Base-by-base conservation (phyloP, 805 yeast species). In the Blastobotrys robertii region DNA sequence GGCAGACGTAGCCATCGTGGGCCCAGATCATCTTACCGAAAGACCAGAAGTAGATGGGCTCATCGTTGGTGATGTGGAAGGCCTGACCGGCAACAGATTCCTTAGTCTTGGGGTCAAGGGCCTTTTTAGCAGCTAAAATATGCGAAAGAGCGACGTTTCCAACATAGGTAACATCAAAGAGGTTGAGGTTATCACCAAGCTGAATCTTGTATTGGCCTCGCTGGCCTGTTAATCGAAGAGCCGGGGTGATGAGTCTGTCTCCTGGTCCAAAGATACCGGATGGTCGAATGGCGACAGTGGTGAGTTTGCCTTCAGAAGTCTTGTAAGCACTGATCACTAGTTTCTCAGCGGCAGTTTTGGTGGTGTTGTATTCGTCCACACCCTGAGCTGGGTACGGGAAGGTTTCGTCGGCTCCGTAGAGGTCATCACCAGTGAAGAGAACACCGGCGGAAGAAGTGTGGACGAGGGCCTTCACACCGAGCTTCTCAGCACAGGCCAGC, bases 221-320 rank as follows among this genome's bases (percentile, higher is more conserved):
- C 45, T 73, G 73, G 2, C 95, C 87, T 36, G 85, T 95, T 11
- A 73, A 73, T 57, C 95, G 77, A 46, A 92, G 69, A 2, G 94
- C 95, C 9, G 98, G 98, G 37, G 92, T 92, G 56, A 92, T 67
- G 62, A 92, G 99, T 47, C 98, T 77, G 62, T 92, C 98, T 36
- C 98, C 97, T 4, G 97, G 98, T 4, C 98, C 99, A 67, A 92
- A 92, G 38, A 92, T 87, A 33, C 98, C 99, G 1, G 98, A 96
- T 1, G 98, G 98, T 49, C 99, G 76, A 39, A 92, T 64, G 1
- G 96, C 92, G 31, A 84, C 82, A 0, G 98, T 92, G 25, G 25
- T 19, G 25, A 19, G 25, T 39, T 73, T 65, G 50, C 88, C 74
- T 1, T 68, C 69, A 10, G 69, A 66, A 38, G 74, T 73, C 60